Conservation (phyloP, 345 rosid species). For the Linum tenue region DNA sequence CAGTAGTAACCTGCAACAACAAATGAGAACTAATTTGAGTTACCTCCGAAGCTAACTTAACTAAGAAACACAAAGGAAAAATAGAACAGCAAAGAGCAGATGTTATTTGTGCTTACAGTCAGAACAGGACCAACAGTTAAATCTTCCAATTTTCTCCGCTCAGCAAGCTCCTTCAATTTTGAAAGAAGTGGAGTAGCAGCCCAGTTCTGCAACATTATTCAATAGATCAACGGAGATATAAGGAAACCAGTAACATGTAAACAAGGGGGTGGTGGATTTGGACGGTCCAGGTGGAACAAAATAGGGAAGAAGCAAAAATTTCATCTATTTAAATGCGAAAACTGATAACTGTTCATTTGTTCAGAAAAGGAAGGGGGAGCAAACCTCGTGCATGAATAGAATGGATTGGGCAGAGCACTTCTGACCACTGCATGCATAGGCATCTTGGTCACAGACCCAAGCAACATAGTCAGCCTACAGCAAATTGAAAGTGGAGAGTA, state of each 20-base stretch:
- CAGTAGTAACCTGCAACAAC: constrained; percentile 59
- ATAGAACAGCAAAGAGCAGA: background rate
- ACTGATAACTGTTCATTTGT: background rate
- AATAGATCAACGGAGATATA: background rate
- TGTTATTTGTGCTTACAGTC: constrained; percentile 48
- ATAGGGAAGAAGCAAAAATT: too few relatives aligned
- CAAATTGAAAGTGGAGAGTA: constrained; percentile 15
- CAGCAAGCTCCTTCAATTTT: constrained; percentile 69
- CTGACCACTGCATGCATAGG: constrained; percentile 98
- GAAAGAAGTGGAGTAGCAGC: constrained; percentile 47
- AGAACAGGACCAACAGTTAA: constrained; percentile 90
- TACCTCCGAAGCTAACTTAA: background rate
- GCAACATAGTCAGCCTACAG: constrained; percentile 84
- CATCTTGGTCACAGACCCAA: constrained; percentile 98
- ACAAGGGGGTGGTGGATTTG: background rate
- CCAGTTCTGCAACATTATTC: constrained; percentile 57
- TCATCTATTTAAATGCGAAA: background rate
- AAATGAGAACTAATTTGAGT: background rate
- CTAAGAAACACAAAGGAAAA: background rate
- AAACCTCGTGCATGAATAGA: constrained; percentile 89
- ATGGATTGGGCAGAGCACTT: constrained; percentile 97
- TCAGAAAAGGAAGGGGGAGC: constrained; percentile 11
- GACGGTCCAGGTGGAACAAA: background rate
- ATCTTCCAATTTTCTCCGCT: constrained; percentile 85
- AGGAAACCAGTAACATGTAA: background rate